Base-by-base conservation (phyloP, 129 eudicot genomes). In the Helianthus tuberosus region DNA sequence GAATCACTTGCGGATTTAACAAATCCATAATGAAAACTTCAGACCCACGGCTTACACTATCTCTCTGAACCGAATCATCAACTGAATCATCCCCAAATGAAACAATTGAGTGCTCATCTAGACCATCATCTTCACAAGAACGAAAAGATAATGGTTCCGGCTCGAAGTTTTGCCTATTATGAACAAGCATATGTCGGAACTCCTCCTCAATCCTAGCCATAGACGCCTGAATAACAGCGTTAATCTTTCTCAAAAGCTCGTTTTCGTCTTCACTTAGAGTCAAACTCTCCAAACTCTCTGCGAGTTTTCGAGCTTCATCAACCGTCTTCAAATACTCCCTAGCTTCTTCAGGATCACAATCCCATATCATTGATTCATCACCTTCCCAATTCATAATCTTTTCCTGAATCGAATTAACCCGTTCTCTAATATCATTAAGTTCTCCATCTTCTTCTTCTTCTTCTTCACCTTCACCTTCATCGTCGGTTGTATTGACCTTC, bases 61-160 rank as follows among this genome's bases (percentile, higher is more conserved):
- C 90, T 74, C 96, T 81, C 14, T 82, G 98, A 50, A 78, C 73
- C 23, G 86, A 83, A 49, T 87, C 96, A 50, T 89, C 98, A 13
- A 86, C 14, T 1, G 90, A 87, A 23, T 93, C 96, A 53, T 89
- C 96, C 6, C 92, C 94, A 66, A 88, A 85, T 4, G 98, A 93
- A 50, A 77, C 67, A 36, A 85, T 46, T 1, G 98, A 90, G 60
- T 84, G 71, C 47, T 79, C 86, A 66, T 89, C 96, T 1, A 74
- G 62, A 23, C 69, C 80, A 77, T 92, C 98, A 38, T 88, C 96
- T 78, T 93, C 98, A 77, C 78, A 87, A 1, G 96, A 93, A 60
- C 98, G 92, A 63, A 90, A 93, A 1, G 98, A 93, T 75, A 93
- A 50, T 29, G 81, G 92, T 80, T 93, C 98, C 3, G 96, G 95